Base-by-base conservation (phyloP, 306 rosid genomes). In the Gillenia trifoliata region DNA sequence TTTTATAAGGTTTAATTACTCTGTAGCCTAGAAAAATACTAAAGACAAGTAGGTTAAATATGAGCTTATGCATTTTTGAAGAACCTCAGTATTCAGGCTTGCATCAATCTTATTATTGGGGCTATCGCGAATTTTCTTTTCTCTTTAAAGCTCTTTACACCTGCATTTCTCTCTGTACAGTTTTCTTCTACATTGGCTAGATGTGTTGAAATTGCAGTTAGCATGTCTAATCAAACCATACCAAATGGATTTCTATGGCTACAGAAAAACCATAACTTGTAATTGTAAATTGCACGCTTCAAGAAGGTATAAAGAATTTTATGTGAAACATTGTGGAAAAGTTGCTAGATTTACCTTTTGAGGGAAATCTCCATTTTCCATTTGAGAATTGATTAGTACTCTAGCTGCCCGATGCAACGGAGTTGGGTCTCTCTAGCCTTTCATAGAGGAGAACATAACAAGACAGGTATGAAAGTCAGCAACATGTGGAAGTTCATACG, bases 331-430 rank as follows among this genome's bases (percentile, higher is more conserved):
- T 38, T 71, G 3, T 23, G 6, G 34, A 72, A 6, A 40, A 59
- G 16, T 77, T 29, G 64, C 69, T 20, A 45, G n/a, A 11, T 22
- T 52, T 76, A 81, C 81, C 84, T 76, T 75, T 61, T 81, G 81
- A 72, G 81, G 84, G 50, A 81, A 76, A 66, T 76, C 84, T 45
- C 84, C 84, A 33, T 76, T 77, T 3, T 54, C 74, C 75, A 81
- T 76, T 36, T 76, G 84, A 47, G 84, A 76, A 66, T 71, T 81
- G 25, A 81, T 71, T 10, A 81, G 68, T 45, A 71, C 30, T 66
- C 74, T 76, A 41, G 81, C 78, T 45, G 78, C 81, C 33, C 75
- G 62, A 60, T 81, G 84, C 76, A 81, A 47, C 11, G 84, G 81
- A 23, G 71, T 81, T 57, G 77, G 78, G 55, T 81, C 81, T 81